phyloP scores from a whole-genome alignment of 1,139 yeast species.

The Yamadazyma friedrichii region DNA sequence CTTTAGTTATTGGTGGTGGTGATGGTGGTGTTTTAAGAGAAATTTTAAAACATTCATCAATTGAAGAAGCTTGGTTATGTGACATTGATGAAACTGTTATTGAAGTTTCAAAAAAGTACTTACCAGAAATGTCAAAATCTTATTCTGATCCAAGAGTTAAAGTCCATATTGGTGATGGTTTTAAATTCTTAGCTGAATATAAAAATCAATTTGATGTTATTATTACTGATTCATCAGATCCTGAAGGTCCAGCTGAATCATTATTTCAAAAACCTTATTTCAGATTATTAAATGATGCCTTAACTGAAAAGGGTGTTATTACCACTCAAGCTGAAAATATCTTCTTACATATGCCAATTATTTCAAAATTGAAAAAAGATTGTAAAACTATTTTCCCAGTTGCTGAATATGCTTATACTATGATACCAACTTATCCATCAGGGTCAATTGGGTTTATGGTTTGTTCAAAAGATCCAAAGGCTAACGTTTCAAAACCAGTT shows the following conservation, averaged over 20 bases:
- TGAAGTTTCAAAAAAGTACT: slow-evolving; percentile 73
- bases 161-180: slow-evolving; percentile 87
- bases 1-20: slow-evolving; percentile 92
- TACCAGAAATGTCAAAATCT: slow-evolving; percentile 81
- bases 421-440: slow-evolving; percentile 91
- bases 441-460: slow-evolving; percentile 96
- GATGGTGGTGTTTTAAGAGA: slow-evolving; percentile 96
- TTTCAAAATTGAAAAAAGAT: slow-evolving; percentile 70
- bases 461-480: slow-evolving; percentile 69
- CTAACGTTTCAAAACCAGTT: slow-evolving; percentile 63
- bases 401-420: slow-evolving; percentile 83
- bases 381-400: slow-evolving; percentile 82
- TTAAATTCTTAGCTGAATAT: slow-evolving; percentile 80
- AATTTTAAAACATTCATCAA: slow-evolving; percentile 78
- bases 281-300: slow-evolving; percentile 71
- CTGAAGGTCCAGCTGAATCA: slow-evolving; percentile 94
- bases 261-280: slow-evolving; percentile 87
- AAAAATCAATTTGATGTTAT: slow-evolving; percentile 78
- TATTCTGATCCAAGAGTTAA: slow-evolving; percentile 79
- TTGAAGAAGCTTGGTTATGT: slow-evolving; percentile 84
- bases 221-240: slow-evolving; percentile 92
- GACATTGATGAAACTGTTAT: slow-evolving; percentile 93
- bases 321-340: slow-evolving; percentile 90
- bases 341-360: slow-evolving; percentile 82
- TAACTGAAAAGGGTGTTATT: slow-evolving; percentile 84